These are phyloP conservation scores for Aspergillus biplanus DNA, from an alignment of 495 filamentous ascomycete genomes.

Conservation along the genomic window DNA sequence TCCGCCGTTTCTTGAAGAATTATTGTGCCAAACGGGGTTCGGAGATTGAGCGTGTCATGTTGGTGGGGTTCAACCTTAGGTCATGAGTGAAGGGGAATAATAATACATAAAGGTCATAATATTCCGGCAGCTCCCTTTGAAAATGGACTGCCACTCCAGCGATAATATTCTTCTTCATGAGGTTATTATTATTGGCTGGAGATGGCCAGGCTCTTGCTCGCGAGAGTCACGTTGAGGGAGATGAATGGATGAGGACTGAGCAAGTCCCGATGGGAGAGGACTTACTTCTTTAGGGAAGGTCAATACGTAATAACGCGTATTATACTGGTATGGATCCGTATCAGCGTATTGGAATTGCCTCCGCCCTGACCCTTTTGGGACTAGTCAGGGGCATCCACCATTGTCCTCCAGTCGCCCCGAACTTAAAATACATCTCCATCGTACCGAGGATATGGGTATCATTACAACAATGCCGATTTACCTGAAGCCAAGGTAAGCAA, in stretches of 20 bases:
- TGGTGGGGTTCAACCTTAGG: neutral
- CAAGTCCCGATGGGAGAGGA: no score
- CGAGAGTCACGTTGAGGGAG: no score
- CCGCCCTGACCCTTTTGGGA: neutral
- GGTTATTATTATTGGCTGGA: no score
- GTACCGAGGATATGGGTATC: neutral
- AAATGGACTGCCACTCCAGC: no score
- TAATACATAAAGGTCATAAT: neutral
- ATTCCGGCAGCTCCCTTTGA: no score
- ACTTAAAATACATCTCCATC: neutral
- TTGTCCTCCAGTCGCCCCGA: neutral
- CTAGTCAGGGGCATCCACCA: constrained; percentile 25
- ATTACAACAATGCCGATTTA: neutral
- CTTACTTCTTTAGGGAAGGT: neutral
- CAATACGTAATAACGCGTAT: neutral
- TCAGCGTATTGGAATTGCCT: neutral
- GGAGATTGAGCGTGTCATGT: constrained; percentile 6
- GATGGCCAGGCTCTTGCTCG: no score
- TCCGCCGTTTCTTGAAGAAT: neutral
- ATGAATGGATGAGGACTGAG: no score
- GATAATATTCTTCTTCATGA: no score
- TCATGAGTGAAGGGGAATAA: neutral
- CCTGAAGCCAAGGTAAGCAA: no score
- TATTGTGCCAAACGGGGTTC: neutral
- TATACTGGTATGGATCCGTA: neutral